These are phyloP conservation scores for Starmerella kuoi DNA, from an alignment of 805 yeast genomes.

Conservation along the genomic window DNA sequence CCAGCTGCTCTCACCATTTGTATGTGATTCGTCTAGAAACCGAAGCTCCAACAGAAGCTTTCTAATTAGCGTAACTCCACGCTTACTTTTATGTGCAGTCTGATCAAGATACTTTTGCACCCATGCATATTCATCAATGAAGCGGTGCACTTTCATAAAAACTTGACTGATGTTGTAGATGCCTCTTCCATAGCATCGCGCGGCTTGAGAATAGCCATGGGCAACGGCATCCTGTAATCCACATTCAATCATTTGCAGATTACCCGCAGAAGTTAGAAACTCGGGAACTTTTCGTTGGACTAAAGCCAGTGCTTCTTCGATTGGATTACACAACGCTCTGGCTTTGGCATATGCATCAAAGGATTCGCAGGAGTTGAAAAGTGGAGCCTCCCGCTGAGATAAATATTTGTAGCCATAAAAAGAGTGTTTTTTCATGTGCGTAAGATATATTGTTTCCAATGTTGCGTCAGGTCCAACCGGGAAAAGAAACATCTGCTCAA, in stretches of 20 bases:
- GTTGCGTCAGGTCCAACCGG: constrained; percentile 22
- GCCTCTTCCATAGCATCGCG: constrained; percentile 21
- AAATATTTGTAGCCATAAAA: constrained; percentile 19
- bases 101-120: constrained; percentile 20
- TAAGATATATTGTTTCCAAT: constrained; percentile 18
- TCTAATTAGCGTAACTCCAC: constrained; percentile 21
- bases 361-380: constrained; percentile 15
- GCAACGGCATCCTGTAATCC: not conserved
- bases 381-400: constrained; percentile 19
- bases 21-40: constrained; percentile 14
- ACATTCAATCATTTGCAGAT: not conserved
- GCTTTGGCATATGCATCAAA: constrained; percentile 21
- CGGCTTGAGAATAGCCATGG: constrained; percentile 10
- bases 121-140: constrained; percentile 20
- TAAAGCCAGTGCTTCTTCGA: constrained; percentile 16
- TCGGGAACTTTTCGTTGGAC: constrained; percentile 3
- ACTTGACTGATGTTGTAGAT: constrained; percentile 19
- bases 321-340: constrained; percentile 14
- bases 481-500: constrained; percentile 19
- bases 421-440: constrained; percentile 22
- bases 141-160: constrained; percentile 18
- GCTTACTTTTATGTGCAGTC: constrained; percentile 16
- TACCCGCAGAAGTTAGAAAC: not conserved
- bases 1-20: constrained; percentile 21
- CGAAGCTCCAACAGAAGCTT: constrained; percentile 23